Evolutionary conservation across 345 rosid genomes (phyloP).

Genomic region (Eucalyptus sideroxylon): DNA sequence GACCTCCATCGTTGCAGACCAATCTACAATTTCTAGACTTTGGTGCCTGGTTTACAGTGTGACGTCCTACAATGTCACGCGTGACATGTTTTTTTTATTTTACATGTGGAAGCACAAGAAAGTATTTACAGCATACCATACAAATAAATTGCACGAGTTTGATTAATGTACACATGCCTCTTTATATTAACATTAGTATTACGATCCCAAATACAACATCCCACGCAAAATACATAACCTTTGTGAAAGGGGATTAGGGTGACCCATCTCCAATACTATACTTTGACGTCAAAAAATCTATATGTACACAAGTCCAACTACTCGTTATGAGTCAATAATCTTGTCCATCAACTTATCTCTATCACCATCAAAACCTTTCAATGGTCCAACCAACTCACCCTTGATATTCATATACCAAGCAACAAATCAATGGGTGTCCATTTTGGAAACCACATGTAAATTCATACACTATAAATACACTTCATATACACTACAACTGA

Average conservation of each 20-base stretch:
- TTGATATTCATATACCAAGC: neutral
- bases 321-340: neutral
- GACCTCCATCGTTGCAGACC: neutral
- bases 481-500: neutral
- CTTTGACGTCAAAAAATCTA: neutral
- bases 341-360: neutral
- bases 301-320: neutral
- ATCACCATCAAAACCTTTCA: neutral
- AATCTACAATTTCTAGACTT: neutral
- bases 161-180: neutral
- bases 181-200: neutral
- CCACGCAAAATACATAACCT: neutral
- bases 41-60: rapidly evolving
- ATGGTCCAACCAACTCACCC: neutral
- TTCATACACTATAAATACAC: neutral
- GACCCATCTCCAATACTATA: neutral
- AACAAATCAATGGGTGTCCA: neutral
- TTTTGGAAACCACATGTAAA: neutral
- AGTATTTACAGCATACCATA: neutral
- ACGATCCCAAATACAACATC: neutral
- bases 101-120: neutral
- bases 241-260: neutral
- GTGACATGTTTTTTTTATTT: no score
- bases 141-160: neutral
- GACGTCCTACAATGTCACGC: no score